Conservation (phyloP, 306 rosid genomes). For the Coriaria nepalensis region DNA sequence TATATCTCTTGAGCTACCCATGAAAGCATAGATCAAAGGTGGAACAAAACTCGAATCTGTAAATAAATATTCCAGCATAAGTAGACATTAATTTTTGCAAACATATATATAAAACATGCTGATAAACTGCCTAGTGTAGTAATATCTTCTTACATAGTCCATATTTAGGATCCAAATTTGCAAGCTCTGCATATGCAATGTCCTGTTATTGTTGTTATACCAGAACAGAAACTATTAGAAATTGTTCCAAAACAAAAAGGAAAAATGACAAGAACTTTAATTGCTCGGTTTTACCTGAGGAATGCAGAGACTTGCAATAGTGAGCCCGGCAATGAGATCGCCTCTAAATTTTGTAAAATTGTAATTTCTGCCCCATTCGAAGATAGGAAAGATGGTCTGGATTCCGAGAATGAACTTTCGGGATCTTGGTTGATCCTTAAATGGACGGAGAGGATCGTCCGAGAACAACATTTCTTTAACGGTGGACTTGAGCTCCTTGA, state of each 20-base stretch:
- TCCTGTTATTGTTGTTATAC: constrained; percentile 10
- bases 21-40: constrained; percentile 23
- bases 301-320: constrained; percentile 29
- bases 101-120: neutral
- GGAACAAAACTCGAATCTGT: constrained; percentile 33
- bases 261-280: neutral
- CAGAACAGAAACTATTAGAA: neutral
- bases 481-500: constrained; percentile 9
- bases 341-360: constrained; percentile 17
- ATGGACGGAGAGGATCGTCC: constrained; percentile 25
- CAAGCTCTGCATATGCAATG: constrained; percentile 30
- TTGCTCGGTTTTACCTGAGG: constrained; percentile 19
- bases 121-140: neutral
- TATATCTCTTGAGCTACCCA: constrained; percentile 34
- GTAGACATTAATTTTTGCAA: neutral
- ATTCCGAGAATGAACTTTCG: constrained; percentile 9
- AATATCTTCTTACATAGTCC: constrained; percentile 18
- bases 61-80: neutral
- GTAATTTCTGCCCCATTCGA: constrained; percentile 18
- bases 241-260: neutral
- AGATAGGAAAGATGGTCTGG: constrained; percentile 20
- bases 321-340: constrained; percentile 21
- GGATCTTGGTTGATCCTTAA: constrained; percentile 12
- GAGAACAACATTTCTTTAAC: constrained; percentile 23
- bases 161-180: constrained; percentile 16